Base-by-base conservation (phyloP, 2,329 filamentous ascomycete genomes). In the Fusarium nematophilum region DNA sequence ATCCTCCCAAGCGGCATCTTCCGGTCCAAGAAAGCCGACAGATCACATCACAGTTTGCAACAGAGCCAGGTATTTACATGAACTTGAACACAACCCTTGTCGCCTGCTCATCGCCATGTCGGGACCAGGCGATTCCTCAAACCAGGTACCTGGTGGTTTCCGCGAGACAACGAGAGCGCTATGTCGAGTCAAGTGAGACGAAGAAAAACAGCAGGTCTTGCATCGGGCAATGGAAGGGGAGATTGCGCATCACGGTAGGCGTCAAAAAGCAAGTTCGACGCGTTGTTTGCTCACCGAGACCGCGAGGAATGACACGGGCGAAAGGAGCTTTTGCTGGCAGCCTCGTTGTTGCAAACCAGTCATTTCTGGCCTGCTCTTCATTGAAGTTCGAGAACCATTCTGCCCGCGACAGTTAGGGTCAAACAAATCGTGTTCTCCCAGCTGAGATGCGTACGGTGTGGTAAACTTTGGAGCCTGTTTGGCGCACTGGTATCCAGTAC, bases 1-100 rank as follows among this genome's bases (percentile, higher is more conserved):
- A 40, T 59, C n/a, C 30, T 60, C 27, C 55, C 45, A 54, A 47
- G 48, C 65, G 62, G 57, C 51, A 53, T 64, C 43, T 62, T 55
- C 56, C 49, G 46, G 29, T 26, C 8, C 31, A 15, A 18, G 37
- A 44, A 18, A 51, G 29, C 40, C 50, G 58, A 56, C 50, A 55
- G 46, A 49, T 49, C 46, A 49, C n/a, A 49, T 40, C 34, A 49
- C 27, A 18, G 38, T 11, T 15, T 40, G 40, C 27, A 34, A 42
- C n/a, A 25, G 21, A 42, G 9, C 36, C 52, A 48, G 30, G 38
- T 30, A 31, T 50, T 36, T 26, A 43, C 34, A 52, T 27, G 45
- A 64, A 51, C 47, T 64, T 29, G 46, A 48, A 49, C 56, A 57
- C 29, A 18, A 37, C 29, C 14, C 23, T 26, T 39, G 50, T 57